Evolutionary conservation across 2,329 filamentous ascomycete genomes (phyloP), one percentile per base, ranked within the genome.

Genomic region (Pleoardoris graminearum): DNA sequence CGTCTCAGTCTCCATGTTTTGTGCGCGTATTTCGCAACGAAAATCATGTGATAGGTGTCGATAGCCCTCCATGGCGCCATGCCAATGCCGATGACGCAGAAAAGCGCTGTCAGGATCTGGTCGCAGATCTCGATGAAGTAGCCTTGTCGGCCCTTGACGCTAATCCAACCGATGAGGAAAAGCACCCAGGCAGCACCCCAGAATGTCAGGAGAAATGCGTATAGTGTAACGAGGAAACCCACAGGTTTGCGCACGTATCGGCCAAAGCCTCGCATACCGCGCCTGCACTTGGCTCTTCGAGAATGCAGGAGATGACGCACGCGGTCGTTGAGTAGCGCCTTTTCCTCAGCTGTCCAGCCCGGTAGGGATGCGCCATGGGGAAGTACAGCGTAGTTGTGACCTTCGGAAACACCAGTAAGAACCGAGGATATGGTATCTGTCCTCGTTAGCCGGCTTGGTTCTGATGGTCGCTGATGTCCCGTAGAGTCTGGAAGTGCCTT

Each of bases 291-390:
- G 43, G 87, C 87, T 17, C 89, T 83, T 46, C 85, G 83, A 7
- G 91, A 95, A 74, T 95, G 90, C 35, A 96, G 75, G 81, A 94
- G 88, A 70, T 96, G 91, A 21, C 91, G 83, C 14, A 96, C 91
- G 69, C 93, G 87, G 61, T 95, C 90, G 66, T 95, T 90, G 41
- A 95, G 76, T 67, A 89, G 84, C 52, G 80, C 81, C 66, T 90
- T 87, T 52, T 95, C 90, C 50, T 86, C 84, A 1, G 82, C 79
- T 1, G 77, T 85, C 90, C 91, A 96, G n/a, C 87, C 88, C 5
- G 88, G 83, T 0, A 95, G 77, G 1, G 80, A 83, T 1, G 85
- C 80, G 4, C 88, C 88, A 52, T 92, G 88, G 0, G 90, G 90
- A 1, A 94, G 79, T 2, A 93, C 86, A 14, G 90, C 91, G 68